Base-by-base conservation (phyloP, 2,329 filamentous ascomycete genomes). In the Immersiporthe knoxdaviesiana region DNA sequence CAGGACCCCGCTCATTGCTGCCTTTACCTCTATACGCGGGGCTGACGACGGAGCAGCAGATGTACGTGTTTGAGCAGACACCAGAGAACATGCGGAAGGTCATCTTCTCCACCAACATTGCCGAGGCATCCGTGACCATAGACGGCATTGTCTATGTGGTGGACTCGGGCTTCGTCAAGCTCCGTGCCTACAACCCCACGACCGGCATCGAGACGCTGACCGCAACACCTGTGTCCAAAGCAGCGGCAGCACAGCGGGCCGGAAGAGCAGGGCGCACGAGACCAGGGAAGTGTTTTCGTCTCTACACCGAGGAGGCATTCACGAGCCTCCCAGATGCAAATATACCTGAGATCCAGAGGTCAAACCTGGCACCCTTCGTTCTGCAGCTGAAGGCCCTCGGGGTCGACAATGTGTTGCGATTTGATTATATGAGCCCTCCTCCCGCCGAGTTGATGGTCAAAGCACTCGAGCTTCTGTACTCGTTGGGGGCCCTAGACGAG, bases 51-150 rank as follows among this genome's bases (percentile, higher is more conserved):
- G 94, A 97, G 72, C 90, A 97, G 76, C 96, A 98, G 77, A 95
- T 97, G 89, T 94, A 94, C 73, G 91, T 98, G 54, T 98, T 98
- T 77, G 93, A 97, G 74, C 89, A 91, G 66, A 84, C 94, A 1
- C 89, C 92, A 0, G 90, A 92, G 71, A 91, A 94, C 70, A 94
- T 90, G 1, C 88, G 96, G 56, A 98, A 98, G 77, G 92, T 97
- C 52, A 92, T 99, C 47, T 90, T 97, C 73, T 91, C 93, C 4
- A 98, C 96, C 69, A 98, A 98, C 77, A 97, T 98, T 72, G 94
- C 96, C 16, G 96, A 99, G 82, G 95, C 96, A 5, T 97, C 93
- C 1, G 91, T 99, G 58, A 98, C 96, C 21, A 97, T 98, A 68
- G 91, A 96, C 66, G 94, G 93, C 2, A 94, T 98, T 70, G 90